Evolutionary conservation across 495 filamentous ascomycete genomes (phyloP).

Genomic region (Trichoderma parareesei): DNA sequence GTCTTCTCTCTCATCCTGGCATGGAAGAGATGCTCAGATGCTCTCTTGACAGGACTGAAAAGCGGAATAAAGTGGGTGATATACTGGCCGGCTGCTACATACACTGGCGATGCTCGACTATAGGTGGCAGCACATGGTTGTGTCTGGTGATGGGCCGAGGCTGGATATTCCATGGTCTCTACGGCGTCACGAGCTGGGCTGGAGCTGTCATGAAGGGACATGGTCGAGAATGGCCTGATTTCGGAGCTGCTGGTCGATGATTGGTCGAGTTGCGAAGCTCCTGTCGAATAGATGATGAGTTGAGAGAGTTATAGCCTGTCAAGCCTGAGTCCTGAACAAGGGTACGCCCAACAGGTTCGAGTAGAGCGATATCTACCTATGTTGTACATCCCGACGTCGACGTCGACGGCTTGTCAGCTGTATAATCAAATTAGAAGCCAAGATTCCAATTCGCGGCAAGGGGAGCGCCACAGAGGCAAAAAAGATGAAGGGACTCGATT

Average conservation of each 20-base stretch:
- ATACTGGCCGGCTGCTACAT: neutral
- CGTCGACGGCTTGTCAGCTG: no score
- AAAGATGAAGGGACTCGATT: neutral
- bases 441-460: neutral
- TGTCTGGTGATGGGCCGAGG: neutral
- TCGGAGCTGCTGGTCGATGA: no score
- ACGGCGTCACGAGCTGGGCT: neutral
- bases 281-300: no score
- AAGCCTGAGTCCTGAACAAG: no score
- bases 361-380: no score
- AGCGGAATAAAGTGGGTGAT: neutral
- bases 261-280: no score
- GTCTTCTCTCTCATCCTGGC: no score
- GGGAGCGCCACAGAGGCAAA: neutral
- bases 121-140: neutral
- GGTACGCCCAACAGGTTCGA: no score
- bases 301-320: no score
- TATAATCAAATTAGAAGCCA: neutral
- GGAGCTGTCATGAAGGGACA: no score
- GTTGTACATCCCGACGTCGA: no score
- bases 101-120: neutral
- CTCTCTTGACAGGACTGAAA: neutral
- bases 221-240: no score
- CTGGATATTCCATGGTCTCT: neutral
- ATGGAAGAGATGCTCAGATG: neutral